Evolutionary conservation across 768 basidiomycete species (phyloP).

Genomic region (Agaricus subrufescens): DNA sequence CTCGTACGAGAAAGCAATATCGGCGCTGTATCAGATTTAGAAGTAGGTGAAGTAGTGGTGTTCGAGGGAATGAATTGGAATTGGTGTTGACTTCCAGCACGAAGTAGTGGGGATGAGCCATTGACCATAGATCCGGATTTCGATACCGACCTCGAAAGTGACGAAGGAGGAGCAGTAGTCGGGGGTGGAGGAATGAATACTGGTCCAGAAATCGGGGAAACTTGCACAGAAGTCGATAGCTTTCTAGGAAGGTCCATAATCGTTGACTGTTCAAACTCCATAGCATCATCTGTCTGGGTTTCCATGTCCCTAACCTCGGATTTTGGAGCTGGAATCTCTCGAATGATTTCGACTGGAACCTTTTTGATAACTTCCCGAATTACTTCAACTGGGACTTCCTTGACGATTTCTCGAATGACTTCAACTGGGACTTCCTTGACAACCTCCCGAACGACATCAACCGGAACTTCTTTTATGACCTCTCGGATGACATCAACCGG

Average conservation of each 20-base stretch:
- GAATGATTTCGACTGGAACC: constrained; percentile 11
- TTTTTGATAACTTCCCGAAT: not conserved
- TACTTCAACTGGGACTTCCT: constrained; percentile 17
- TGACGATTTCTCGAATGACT: constrained; percentile 6
- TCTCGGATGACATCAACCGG: constrained; percentile 15
- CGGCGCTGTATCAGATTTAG: constrained; percentile 33
- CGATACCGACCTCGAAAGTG: constrained; percentile 14
- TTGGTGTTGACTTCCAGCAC: constrained; percentile 39
- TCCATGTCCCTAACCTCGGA: constrained; percentile 70
- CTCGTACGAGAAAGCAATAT: constrained; percentile 35
- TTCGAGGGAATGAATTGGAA: constrained; percentile 66
- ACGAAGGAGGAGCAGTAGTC: not conserved
- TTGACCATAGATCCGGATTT: constrained; percentile 16
- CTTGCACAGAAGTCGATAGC: constrained; percentile 2
- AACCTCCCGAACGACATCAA: constrained; percentile 1
- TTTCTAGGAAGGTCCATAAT: not conserved
- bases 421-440: constrained; percentile 10
- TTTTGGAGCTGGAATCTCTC: constrained; percentile 33
- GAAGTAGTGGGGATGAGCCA: constrained; percentile 40
- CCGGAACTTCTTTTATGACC: constrained; percentile 17
- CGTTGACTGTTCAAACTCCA: constrained; percentile 1
- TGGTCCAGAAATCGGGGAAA: constrained; percentile 22
- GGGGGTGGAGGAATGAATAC: constrained; percentile 25
- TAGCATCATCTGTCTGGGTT: constrained; percentile 66
- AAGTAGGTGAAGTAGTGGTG: constrained; percentile 27